Evolutionary conservation across 331 rosid species (phyloP).

Genomic region (Malus hybrid): DNA sequence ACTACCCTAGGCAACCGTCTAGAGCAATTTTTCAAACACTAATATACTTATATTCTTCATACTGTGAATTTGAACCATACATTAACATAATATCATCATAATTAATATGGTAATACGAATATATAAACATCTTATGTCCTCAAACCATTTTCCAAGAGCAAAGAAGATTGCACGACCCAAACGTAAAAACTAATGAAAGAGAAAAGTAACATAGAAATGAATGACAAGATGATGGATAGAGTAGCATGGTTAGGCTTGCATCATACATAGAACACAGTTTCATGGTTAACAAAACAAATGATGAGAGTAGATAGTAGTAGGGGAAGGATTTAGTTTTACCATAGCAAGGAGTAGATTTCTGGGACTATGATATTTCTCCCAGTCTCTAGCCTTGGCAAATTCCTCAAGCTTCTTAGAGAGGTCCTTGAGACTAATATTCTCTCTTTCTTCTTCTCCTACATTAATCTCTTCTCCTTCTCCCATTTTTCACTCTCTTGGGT

Average conservation of each 20-base stretch:
- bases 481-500: conserved; percentile 3
- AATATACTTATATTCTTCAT: background rate
- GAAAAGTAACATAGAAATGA: background rate
- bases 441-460: conserved; percentile 1
- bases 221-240: too few species aligned
- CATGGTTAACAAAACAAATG: background rate
- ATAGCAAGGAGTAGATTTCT: conserved; percentile 47
- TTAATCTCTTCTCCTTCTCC: conserved; percentile 8
- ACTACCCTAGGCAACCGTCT: too few species aligned
- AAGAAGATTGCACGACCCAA: background rate
- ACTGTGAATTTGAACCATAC: background rate
- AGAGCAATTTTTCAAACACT: too few species aligned
- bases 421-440: conserved; percentile 34
- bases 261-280: background rate
- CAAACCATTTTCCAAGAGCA: background rate
- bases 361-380: conserved; percentile 49
- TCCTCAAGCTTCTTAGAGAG: conserved; percentile 37
- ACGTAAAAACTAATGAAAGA: background rate
- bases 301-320: background rate
- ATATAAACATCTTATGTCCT: background rate
- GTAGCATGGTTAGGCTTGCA: background rate
- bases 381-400: conserved; percentile 41
- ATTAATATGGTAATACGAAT: too few species aligned
- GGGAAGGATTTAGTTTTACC: conserved; percentile 12
- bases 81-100: too few species aligned